Evolutionary conservation across 345 rosid genomes (phyloP), one percentile per base, ranked within the genome.

Genomic region (Gossypium stocksii): DNA sequence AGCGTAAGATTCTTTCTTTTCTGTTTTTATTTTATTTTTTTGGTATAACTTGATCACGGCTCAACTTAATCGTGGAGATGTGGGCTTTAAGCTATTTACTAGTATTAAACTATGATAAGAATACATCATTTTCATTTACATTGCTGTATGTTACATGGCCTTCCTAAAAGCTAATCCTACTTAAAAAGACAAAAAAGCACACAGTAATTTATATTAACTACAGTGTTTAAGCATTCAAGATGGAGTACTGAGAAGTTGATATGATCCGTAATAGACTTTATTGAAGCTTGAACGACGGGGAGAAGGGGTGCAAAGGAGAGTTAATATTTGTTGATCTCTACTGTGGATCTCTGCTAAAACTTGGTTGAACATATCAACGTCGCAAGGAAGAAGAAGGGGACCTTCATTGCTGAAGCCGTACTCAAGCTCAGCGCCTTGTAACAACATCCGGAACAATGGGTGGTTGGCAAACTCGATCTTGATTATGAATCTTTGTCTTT

Each of bases 311-410:
- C 83, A 79, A 64, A 77, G 57, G 17, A 76, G 83, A 20, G 51
- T 41, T 45, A 9, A 64, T 2, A 25, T 43, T 29, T 77, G 80
- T 25, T 20, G 27, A 56, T 73, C 77, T 2, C 72, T 79, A 20
- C 75, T 66, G 23, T 54, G 3, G 80, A 93, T 88, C 74, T 82
- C 86, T 0, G 87, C 90, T 58, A 93, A 70, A 58, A 86, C 88
- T 76, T 81, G 82, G 34, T 74, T 78, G 80, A 91, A 91, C 79
- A 82, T 67, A 75, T 88, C 90, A 44, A 90, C 93, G 49, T 90
- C 86, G 11, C 98, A 93, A 9, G 97, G 97, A 62, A 93, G 89
- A 71, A 75, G 64, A 20, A 93, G 79, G 2, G 98, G 98, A 41
- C 97, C 97, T 20, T 89, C 86, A 29, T 73, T 57, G 51, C 66